These are phyloP conservation scores for Neurospora sp. DNA, from an alignment of 495 filamentous ascomycete species.

Conservation along the genomic window DNA sequence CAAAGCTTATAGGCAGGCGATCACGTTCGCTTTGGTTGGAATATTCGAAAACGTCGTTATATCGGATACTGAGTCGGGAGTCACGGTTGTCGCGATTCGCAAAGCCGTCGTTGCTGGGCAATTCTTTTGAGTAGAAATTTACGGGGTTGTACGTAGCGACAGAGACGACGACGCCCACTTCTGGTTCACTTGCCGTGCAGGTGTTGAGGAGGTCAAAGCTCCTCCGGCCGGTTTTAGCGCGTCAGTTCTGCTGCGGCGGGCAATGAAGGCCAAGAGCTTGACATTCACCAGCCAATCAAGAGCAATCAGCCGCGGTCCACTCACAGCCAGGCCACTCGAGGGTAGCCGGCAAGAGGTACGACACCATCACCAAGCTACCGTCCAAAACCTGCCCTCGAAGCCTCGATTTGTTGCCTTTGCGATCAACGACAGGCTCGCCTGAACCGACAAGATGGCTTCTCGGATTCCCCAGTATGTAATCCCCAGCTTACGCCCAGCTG, in stretches of 20 bases:
- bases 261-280: neutral
- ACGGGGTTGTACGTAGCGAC: neutral
- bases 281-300: neutral
- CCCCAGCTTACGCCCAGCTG: neutral
- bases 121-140: neutral
- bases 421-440: slow-evolving; percentile 16
- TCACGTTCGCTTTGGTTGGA: neutral
- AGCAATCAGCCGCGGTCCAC: neutral
- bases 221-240: neutral
- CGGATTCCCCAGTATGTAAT: slow-evolving; percentile 39
- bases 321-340: neutral
- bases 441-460: slow-evolving; percentile 36
- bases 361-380: neutral
- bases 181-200: neutral
- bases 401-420: slow-evolving; percentile 2
- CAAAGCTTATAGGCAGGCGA: neutral
- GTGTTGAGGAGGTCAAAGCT: neutral
- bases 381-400: neutral
- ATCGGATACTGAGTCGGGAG: neutral
- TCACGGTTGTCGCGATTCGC: neutral
- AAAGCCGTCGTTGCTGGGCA: neutral
- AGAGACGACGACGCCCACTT: neutral
- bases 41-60: neutral
- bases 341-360: neutral
- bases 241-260: neutral